Base-by-base conservation (phyloP, 768 basidiomycete genomes). In the Cystofilobasidium bisporidii region DNA sequence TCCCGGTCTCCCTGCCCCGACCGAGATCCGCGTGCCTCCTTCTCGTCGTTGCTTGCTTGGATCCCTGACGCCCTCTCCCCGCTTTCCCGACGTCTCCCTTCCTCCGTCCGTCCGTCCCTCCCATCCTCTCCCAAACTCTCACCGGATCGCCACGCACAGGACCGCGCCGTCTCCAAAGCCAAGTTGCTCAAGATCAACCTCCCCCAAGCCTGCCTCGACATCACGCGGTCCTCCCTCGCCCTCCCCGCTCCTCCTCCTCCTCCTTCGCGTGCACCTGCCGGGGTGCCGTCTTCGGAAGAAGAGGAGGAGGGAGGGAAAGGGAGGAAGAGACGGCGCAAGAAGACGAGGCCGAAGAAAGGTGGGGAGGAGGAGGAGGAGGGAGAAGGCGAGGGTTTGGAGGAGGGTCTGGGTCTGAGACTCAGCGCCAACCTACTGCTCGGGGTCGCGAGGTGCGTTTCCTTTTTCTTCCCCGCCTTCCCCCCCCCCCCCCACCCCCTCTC, bases 351-450 rank as follows among this genome's bases (percentile, higher is more conserved):
- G n/a, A 36, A 61, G 48, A 48, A 67, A 8, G 45, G 30, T 3
- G 60, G 53, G 41, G 33, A 47, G 45, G 60, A 55, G 33, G 17
- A 26, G 28, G 11, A 32, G 22, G 38, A 22, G 28, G 20, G 28
- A 22, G 36, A 41, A 26, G 20, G 60, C 12, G 20, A 22, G 36
- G 50, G 47, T 6, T 18, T 57, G 48, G 60, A 47, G 38, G 40
- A 45, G 50, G 61, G 43, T 2, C 48, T 68, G 15, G 67, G 67
- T 22, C 47, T 68, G 22, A 63, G 67, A 57, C 26, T 68, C 32
- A 62, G 60, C 28, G 67, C 67, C 22, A 63, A 63, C n/a, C 38
- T 68, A 33, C 33, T 68, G 61, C 32, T 68, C 10, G 67, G 67
- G 0, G 67, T 68, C 15, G 48, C 61, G 9, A 57, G 67, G 67